A percentile compares a stretch with the other conserved stretches of the same genome.
These are phyloP conservation scores for Colletotrichum destructivum DNA, from an alignment of 2,329 filamentous ascomycete genomes.

Conservation along the genomic window DNA sequence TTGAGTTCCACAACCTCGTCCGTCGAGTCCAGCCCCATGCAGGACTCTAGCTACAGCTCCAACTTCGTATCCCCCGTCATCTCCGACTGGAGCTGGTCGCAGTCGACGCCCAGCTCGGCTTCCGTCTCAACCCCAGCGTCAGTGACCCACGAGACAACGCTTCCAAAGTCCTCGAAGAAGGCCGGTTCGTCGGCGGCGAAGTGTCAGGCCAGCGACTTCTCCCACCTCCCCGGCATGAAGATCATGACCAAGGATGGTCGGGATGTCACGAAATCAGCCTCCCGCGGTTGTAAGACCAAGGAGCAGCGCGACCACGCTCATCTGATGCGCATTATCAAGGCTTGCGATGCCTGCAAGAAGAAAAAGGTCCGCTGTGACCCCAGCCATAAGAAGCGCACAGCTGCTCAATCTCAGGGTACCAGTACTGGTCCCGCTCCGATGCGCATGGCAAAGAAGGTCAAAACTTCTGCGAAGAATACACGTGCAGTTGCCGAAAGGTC, in stretches of 20 bases:
- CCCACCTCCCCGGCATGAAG: constrained; percentile 74
- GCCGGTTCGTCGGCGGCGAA: constrained; percentile 43
- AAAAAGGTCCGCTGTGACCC: constrained; percentile 77
- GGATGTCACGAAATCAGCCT: constrained; percentile 75
- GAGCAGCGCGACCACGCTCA: constrained; percentile 78
- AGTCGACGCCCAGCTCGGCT: constrained; percentile 49
- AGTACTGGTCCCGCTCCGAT: constrained; percentile 40
- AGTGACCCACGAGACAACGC: constrained; percentile 47
- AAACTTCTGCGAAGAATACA: constrained; percentile 48
- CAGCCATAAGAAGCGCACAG: constrained; percentile 67
- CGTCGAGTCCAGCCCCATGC: constrained; percentile 57
- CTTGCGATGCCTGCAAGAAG: constrained; percentile 73
- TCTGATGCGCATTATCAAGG: constrained; percentile 77
- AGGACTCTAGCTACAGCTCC: constrained; percentile 62
- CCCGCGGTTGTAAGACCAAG: constrained; percentile 76
- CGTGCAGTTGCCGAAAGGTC: neutral
- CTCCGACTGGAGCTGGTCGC: constrained; percentile 64
- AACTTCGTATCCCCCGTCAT: constrained; percentile 66
- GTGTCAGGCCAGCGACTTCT: constrained; percentile 59
- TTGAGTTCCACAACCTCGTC: constrained; percentile 59
- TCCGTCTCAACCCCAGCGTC: constrained; percentile 50
- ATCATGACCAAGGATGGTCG: constrained; percentile 76
- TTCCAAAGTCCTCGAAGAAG: constrained; percentile 48
- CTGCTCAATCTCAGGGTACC: constrained; percentile 51
- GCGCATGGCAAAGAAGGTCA: constrained; percentile 61